These are phyloP conservation scores for Ambrosiella cleistominuta DNA, from an alignment of 2,329 filamentous ascomycete genomes.

Conservation along the genomic window DNA sequence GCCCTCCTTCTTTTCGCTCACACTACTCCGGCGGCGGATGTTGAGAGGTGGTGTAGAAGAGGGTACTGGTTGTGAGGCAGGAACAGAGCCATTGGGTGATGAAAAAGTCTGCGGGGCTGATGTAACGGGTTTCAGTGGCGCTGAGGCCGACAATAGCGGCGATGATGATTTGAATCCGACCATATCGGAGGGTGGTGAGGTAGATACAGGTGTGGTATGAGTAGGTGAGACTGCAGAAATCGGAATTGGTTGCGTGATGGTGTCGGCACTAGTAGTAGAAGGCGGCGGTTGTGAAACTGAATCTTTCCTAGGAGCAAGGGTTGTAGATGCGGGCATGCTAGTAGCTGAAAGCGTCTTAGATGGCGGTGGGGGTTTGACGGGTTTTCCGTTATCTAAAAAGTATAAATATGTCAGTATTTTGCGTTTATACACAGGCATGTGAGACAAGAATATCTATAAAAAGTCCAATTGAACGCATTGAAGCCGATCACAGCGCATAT, in stretches of 20 bases:
- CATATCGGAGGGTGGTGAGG: background rate
- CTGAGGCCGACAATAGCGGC: background rate
- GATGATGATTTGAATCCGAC: background rate
- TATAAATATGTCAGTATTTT: background rate
- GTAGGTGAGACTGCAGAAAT: background rate
- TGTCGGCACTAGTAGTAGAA: background rate
- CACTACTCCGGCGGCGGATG: conserved; percentile 10
- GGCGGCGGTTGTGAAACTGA: background rate
- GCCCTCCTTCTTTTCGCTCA: conserved; percentile 1
- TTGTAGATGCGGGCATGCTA: background rate
- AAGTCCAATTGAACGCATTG: background rate
- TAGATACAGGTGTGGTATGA: background rate
- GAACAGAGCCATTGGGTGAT: background rate
- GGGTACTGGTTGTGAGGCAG: conserved; percentile 5
- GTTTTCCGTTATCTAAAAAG: background rate
- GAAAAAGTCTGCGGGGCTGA: background rate
- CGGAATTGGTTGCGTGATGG: background rate
- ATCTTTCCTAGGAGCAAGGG: background rate
- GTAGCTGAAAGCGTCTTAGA: background rate
- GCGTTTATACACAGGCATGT: background rate
- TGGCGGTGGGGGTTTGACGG: conserved; percentile 1
- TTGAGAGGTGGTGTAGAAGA: conserved; percentile 13
- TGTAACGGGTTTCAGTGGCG: background rate
- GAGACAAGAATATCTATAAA: background rate
- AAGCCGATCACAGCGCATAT: background rate